These are phyloP conservation scores for Nicotiana undulata DNA, from an alignment of 257 asterid genomes.

Conservation along the genomic window DNA sequence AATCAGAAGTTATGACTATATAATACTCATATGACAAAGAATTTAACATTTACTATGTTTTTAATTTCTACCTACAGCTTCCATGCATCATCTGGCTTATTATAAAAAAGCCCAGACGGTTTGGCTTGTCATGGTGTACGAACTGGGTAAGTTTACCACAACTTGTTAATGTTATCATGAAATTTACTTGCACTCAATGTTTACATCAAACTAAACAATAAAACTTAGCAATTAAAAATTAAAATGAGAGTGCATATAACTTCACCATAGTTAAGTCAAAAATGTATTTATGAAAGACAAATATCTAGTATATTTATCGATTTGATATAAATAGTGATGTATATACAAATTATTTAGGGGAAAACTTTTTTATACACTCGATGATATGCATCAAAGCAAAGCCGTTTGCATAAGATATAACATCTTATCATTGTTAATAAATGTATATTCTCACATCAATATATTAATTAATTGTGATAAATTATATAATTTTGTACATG, in stretches of 20 bases:
- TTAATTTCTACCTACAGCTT: slow-evolving; percentile 14
- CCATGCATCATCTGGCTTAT: slow-evolving; percentile 37
- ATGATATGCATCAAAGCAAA: background rate
- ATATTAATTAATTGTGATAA: background rate
- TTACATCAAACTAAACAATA: no score
- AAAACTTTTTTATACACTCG: background rate
- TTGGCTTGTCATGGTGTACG: slow-evolving; percentile 22
- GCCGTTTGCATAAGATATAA: background rate
- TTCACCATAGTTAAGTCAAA: no score
- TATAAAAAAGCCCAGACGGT: slow-evolving; percentile 21
- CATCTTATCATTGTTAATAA: background rate
- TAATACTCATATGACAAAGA: background rate
- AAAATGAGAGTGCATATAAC: no score
- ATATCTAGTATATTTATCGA: no score
- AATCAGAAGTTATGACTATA: background rate
- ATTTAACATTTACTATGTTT: background rate
- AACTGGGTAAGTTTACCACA: slow-evolving; percentile 22
- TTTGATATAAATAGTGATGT: no score
- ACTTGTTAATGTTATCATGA: no score
- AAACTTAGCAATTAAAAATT: no score
- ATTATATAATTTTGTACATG: background rate
- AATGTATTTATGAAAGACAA: no score
- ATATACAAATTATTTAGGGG: background rate
- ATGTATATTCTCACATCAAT: background rate
- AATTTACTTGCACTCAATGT: background rate